Conservation (phyloP, 1,284 basidiomycete species). For the Ustilago vetiveriae region DNA sequence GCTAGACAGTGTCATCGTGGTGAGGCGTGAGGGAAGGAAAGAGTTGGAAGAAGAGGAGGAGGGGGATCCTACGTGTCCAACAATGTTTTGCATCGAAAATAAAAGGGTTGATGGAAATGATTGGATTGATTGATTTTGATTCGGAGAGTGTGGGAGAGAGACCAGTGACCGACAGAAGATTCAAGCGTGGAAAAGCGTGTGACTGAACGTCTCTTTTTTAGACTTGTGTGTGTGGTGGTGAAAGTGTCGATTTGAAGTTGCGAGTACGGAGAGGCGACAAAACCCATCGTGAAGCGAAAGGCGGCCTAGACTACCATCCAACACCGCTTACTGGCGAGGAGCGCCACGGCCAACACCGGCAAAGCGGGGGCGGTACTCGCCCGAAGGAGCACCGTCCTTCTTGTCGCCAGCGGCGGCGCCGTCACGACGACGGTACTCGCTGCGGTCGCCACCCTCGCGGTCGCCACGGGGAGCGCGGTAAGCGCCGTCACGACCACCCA, state of each 20-base stretch:
- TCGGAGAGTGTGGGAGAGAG: background rate
- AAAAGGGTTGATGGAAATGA: no score
- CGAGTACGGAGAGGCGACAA: no score
- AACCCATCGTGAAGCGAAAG: background rate
- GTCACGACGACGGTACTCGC: constrained; percentile 64
- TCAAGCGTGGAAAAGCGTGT: background rate
- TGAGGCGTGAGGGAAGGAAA: background rate
- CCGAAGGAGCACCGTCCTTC: constrained; percentile 65
- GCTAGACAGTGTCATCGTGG: no score
- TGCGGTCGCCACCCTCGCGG: constrained; percentile 62
- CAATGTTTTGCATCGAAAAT: constrained; percentile 38
- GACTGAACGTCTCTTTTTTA: constrained; percentile 36
- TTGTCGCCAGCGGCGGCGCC: constrained; percentile 56
- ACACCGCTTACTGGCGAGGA: constrained; percentile 57
- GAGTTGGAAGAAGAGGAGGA: background rate
- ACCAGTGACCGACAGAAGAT: constrained; percentile 16
- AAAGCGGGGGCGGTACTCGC: constrained; percentile 66
- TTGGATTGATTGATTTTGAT: no score
- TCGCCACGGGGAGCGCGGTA: constrained; percentile 63
- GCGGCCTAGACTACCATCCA: background rate
- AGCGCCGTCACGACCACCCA: constrained; percentile 61
- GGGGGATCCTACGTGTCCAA: constrained; percentile 38
- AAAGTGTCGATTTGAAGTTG: no score
- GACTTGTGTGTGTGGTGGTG: background rate
- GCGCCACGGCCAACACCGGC: constrained; percentile 64